phyloP scores from a whole-genome alignment of 164 flowering plant species.

The Sedum album region DNA sequence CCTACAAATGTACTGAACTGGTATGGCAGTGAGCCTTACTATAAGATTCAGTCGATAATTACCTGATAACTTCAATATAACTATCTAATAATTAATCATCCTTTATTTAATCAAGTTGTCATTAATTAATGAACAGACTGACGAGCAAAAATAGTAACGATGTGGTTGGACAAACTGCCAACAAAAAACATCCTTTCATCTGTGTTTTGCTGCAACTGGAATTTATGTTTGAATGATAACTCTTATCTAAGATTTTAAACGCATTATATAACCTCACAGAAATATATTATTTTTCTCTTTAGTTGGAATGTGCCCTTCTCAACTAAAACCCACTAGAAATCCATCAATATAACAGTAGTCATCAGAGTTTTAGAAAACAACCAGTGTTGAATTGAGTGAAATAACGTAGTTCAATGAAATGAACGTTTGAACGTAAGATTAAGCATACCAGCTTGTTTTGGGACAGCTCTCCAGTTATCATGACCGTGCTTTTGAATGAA shows the following conservation, averaged over 20 bases:
- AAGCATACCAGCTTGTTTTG: slow-evolving; percentile 51
- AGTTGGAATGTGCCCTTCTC: not conserved
- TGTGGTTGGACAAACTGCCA: not conserved
- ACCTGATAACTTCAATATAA: too few relatives aligned
- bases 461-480: slow-evolving; percentile 72
- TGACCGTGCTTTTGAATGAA: slow-evolving; percentile 66
- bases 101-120: too few relatives aligned
- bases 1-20: not conserved
- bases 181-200: too few relatives aligned
- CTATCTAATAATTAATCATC: too few relatives aligned
- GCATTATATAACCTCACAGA: not conserved
- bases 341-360: not conserved
- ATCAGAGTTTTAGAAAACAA: not conserved
- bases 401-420: not conserved
- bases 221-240: not conserved
- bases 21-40: too few relatives aligned
- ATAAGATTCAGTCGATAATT: too few relatives aligned
- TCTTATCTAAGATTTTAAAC: not conserved
- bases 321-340: not conserved
- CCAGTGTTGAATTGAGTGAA: not conserved
- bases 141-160: too few relatives aligned
- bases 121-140: too few relatives aligned
- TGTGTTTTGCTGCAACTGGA: not conserved
- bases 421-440: slow-evolving; percentile 2
- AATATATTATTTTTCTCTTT: too few relatives aligned